Evolutionary conservation across 805 yeast species (phyloP).

Genomic region (Tetrapisispora taiwanensis): DNA sequence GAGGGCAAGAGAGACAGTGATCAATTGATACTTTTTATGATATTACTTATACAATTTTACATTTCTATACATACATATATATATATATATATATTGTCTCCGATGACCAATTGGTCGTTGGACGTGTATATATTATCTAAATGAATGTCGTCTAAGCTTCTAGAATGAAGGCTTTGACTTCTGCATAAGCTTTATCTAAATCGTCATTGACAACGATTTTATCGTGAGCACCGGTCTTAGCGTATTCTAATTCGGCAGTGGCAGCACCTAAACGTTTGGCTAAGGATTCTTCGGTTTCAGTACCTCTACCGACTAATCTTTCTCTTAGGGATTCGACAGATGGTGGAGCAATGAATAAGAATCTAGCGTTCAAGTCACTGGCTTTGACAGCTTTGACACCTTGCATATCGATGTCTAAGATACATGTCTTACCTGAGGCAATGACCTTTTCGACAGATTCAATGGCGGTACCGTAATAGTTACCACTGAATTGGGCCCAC

Average conservation of each 20-base stretch:
- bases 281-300: slow-evolving; percentile 81
- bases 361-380: slow-evolving; percentile 70
- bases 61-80: too few relatives aligned
- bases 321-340: slow-evolving; percentile 64
- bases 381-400: slow-evolving; percentile 87
- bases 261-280: slow-evolving; percentile 84
- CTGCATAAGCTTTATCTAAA: slow-evolving; percentile 75
- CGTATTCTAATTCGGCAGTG: slow-evolving; percentile 75
- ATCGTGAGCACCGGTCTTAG: slow-evolving; percentile 90
- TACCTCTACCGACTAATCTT: slow-evolving; percentile 83
- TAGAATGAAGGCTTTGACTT: slow-evolving; percentile 70
- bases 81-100: too few relatives aligned
- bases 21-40: too few relatives aligned
- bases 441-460: slow-evolving; percentile 62
- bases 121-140: too few relatives aligned
- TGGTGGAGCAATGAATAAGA: slow-evolving; percentile 85
- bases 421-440: slow-evolving; percentile 61
- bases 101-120: too few relatives aligned
- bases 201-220: slow-evolving; percentile 81
- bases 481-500: slow-evolving; percentile 97
- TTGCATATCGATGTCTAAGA: slow-evolving; percentile 97
- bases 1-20: too few relatives aligned
- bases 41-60: too few relatives aligned
- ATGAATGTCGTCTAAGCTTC: background rate
- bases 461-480: slow-evolving; percentile 91